These are phyloP conservation scores for Neurospora terricola DNA, from an alignment of 495 filamentous ascomycete genomes.

Conservation along the genomic window DNA sequence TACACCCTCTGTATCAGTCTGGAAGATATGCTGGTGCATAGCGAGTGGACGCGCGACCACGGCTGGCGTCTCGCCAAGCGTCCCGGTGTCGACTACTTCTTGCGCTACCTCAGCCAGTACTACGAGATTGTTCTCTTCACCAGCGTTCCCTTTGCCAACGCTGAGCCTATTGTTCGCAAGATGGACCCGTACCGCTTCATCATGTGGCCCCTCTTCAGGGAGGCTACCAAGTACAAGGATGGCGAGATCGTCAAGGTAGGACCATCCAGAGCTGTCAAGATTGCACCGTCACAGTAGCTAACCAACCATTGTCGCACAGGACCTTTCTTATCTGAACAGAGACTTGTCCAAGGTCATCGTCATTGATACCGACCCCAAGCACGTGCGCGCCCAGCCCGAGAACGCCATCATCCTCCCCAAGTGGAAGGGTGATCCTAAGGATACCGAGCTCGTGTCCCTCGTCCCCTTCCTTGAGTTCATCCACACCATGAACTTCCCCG, in stretches of 20 bases:
- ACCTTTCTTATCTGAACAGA: conserved; percentile 91
- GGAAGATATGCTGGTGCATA: conserved; percentile 89
- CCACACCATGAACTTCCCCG: conserved; percentile 79
- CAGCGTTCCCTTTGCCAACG: conserved; percentile 66
- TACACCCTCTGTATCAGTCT: conserved; percentile 88
- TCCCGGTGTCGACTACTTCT: conserved; percentile 92
- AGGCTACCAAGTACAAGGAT: conserved; percentile 89
- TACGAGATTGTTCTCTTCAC: conserved; percentile 97
- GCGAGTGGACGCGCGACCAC: conserved; percentile 85
- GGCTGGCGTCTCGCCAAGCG: conserved; percentile 95
- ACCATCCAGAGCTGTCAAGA: background rate
- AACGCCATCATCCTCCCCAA: conserved; percentile 87
- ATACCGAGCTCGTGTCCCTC: conserved; percentile 73
- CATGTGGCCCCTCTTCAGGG: conserved; percentile 88
- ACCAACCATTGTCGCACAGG: conserved; percentile 37
- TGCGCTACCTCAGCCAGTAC: conserved; percentile 92
- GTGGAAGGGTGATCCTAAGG: conserved; percentile 75
- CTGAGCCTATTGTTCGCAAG: conserved; percentile 81
- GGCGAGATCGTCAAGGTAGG: conserved; percentile 93
- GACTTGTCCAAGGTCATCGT: conserved; percentile 89
- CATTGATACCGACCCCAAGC: conserved; percentile 72
- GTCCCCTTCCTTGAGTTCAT: conserved; percentile 97
- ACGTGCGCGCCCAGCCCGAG: conserved; percentile 77
- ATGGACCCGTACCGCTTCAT: conserved; percentile 94
- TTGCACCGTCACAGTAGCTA: background rate